Conservation (phyloP, 2,329 filamentous ascomycete species). For the Penicillium occitanis region DNA sequence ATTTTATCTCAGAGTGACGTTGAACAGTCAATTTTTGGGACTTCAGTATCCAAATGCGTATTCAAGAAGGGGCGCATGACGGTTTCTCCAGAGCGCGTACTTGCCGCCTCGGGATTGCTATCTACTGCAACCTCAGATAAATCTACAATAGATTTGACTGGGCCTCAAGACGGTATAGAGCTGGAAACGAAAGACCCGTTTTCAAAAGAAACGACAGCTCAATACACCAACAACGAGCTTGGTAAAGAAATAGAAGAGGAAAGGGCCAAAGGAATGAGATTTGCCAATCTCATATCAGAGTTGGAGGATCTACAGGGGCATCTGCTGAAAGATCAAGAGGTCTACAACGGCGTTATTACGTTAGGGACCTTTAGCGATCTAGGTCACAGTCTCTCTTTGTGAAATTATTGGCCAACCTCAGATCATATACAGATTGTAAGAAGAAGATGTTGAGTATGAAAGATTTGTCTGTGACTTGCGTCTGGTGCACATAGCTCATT, state of each 20-base stretch:
- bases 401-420: not conserved
- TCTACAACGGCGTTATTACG: constrained; percentile 13
- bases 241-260: constrained; percentile 6
- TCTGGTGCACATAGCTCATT: not conserved
- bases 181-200: not conserved
- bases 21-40: constrained; percentile 15
- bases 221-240: not conserved
- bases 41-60: constrained; percentile 22
- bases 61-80: constrained; percentile 24
- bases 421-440: not conserved
- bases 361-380: constrained; percentile 17
- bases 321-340: constrained; percentile 17
- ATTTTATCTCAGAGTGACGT: constrained; percentile 6
- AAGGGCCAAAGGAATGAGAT: constrained; percentile 10
- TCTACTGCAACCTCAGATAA: constrained; percentile 3
- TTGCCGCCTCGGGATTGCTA: constrained; percentile 11
- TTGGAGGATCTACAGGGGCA: constrained; percentile 17
- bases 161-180: not conserved
- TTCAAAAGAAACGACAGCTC: not conserved
- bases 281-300: constrained; percentile 14
- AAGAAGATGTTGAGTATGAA: not conserved
- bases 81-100: constrained; percentile 27
- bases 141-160: constrained; percentile 1
- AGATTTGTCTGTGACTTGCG: not conserved
- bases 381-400: not conserved